These are phyloP conservation scores for Colletotrichum filicis DNA, from an alignment of 2,329 filamentous ascomycete species.

Conservation along the genomic window DNA sequence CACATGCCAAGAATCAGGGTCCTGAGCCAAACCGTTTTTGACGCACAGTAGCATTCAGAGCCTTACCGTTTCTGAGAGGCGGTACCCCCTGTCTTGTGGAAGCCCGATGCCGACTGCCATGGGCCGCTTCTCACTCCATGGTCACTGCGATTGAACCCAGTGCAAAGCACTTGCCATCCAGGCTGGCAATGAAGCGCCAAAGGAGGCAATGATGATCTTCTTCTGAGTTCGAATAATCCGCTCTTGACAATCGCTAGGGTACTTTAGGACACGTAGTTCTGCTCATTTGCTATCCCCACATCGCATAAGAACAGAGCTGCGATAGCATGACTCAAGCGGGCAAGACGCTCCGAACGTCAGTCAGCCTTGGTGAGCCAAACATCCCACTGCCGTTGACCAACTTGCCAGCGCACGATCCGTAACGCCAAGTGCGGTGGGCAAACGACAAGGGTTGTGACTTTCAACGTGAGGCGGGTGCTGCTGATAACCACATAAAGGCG, in stretches of 20 bases:
- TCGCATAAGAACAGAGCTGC: not conserved
- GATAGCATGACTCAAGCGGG: not conserved
- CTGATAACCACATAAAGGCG: not conserved
- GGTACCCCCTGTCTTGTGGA: not conserved
- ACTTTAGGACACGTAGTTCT: not conserved
- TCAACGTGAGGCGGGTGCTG: not conserved
- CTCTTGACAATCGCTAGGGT: not conserved
- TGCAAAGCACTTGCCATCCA: not conserved
- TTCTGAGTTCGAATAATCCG: not conserved
- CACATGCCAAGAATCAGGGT: slow-evolving; percentile 6
- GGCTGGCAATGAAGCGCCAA: too few relatives aligned
- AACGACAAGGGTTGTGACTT: not conserved
- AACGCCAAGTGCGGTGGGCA: not conserved
- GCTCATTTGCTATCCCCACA: not conserved
- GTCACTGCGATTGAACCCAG: too few relatives aligned
- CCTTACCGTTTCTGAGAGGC: not conserved
- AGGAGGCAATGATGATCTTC: too few relatives aligned
- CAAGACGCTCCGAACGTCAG: not conserved
- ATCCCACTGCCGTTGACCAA: not conserved
- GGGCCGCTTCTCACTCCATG: too few relatives aligned
- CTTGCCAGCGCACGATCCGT: not conserved
- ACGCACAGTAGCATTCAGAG: not conserved
- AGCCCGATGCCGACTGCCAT: not conserved
- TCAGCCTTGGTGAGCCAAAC: too few relatives aligned
- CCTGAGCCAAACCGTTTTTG: not conserved